Base-by-base conservation (phyloP, 23 red algal species). In the Agarophyton chilense region DNA sequence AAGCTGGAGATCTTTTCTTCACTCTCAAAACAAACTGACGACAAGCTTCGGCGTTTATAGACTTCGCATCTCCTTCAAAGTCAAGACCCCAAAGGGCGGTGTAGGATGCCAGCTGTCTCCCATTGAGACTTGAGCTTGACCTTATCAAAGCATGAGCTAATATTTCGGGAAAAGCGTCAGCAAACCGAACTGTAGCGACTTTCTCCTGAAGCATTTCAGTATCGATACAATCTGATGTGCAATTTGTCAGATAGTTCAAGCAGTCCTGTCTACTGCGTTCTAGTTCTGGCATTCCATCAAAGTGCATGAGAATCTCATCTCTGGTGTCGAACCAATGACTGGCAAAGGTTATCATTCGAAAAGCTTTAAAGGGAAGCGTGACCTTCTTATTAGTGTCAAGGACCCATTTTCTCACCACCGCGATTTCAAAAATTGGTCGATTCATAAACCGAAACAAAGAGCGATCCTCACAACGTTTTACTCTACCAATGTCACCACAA, bases 261-360 rank as follows among this genome's bases (percentile, higher is more conserved):
- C 68, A 74, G 29, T 43, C 68, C 19, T 74, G 68, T 0, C 68
- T 3, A 29, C 43, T 74, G 14, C 68, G 68, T 18, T 74, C 68
- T 28, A 74, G 43, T 21, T 43, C 38, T 12, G 68, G 68, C 68
- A 74, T 74, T 46, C 40, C 68, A 46, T 74, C 68, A 18, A 74
- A 74, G 25, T 74, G 68, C 68, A 47, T 46, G 11, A 74, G 45
- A 2, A 74, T 47, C 24, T 74, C 68, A 24, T 74, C 68, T 47
- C 68, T 74, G 16, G 68, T 74, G 18, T 74, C 68, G 18, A 74
- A 74, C 68, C 68, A 74, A 49, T 74, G 41, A 74, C 68, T 74
- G 13, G 68, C 68, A 47, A 74, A 74, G 18, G 68, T 74, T 74
- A 74, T 46, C 68, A 74, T 74, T 74, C 68, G 68, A 47, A 74